Conservation (phyloP, 441 rosid genomes). For the Capsella rubella region DNA sequence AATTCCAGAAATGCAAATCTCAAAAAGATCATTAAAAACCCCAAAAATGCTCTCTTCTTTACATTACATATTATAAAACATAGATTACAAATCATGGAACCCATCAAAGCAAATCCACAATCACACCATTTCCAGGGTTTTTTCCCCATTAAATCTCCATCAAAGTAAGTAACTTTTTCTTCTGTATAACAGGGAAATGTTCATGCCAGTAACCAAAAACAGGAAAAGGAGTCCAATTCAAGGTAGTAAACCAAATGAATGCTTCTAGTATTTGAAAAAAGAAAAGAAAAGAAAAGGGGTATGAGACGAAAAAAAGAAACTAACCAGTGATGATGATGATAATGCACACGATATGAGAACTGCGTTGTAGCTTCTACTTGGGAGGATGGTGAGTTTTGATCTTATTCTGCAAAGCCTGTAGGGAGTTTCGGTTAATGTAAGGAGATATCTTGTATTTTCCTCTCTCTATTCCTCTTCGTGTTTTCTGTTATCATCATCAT, state of each 20-base stretch:
- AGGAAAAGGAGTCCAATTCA: slow-evolving; percentile 28
- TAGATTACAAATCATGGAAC: slow-evolving; percentile 32
- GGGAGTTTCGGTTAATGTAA: slow-evolving; percentile 16
- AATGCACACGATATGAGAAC: slow-evolving; percentile 28
- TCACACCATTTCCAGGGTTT: slow-evolving; percentile 37
- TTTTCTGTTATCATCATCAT: slow-evolving; percentile 23
- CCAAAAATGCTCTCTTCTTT: slow-evolving; percentile 19
- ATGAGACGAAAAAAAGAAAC: slow-evolving; percentile 9
- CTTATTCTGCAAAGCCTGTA: slow-evolving; percentile 21
- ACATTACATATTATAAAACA: slow-evolving; percentile 21
- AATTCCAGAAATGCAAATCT: slow-evolving; percentile 7
- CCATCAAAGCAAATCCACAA: slow-evolving; percentile 29
- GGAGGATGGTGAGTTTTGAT: slow-evolving; percentile 18
- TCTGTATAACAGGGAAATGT: slow-evolving; percentile 28
- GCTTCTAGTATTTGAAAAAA: slow-evolving; percentile 12
- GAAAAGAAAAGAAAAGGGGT: background rate
- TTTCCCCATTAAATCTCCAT: slow-evolving; percentile 9
- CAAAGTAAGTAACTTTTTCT: slow-evolving; percentile 28
- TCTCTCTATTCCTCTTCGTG: slow-evolving; percentile 18
- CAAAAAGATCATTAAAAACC: background rate
- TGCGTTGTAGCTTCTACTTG: slow-evolving; percentile 29
- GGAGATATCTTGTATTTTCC: background rate
- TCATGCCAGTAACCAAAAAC: slow-evolving; percentile 16
- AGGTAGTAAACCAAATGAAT: slow-evolving; percentile 35
- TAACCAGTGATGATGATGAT: slow-evolving; percentile 26